Conservation (phyloP, 495 filamentous ascomycete species). For the Neurospora sp. region DNA sequence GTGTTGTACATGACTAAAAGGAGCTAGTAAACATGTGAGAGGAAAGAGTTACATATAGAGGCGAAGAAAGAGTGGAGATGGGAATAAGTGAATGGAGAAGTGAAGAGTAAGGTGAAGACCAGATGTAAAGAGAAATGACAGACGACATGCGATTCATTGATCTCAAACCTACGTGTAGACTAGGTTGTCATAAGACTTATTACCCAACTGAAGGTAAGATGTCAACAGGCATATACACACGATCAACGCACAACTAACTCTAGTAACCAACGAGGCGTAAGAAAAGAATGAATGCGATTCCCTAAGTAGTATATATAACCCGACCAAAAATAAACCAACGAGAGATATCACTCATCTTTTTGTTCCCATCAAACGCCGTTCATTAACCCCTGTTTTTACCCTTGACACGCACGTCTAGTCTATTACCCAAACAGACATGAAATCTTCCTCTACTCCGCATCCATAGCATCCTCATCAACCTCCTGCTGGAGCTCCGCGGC, state of each 20-base stretch:
- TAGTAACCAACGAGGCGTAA: not conserved
- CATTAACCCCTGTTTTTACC: not conserved
- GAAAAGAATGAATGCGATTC: not conserved
- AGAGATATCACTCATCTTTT: not conserved
- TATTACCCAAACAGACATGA: not conserved
- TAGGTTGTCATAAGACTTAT: no score
- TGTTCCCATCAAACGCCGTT: not conserved
- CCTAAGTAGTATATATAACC: not conserved
- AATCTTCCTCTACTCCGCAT: constrained; percentile 19
- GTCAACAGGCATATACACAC: not conserved
- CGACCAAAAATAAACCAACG: not conserved
- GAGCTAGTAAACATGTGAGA: no score
- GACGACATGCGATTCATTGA: no score
- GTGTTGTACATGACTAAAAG: no score
- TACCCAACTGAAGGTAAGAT: no score
- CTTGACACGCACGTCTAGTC: not conserved
- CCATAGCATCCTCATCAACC: constrained; percentile 26
- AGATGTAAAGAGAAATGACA: not conserved
- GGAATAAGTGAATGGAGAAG: not conserved
- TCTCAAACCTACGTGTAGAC: no score
- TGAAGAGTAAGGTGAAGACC: not conserved
- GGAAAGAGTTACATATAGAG: no score
- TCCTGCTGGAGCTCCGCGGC: constrained; percentile 2
- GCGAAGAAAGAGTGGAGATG: not conserved
- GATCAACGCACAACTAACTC: not conserved